Percentiles rank a stretch among this genome's conserved stretches.
Evolutionary conservation across 352 stramenopile genomes (phyloP).

Genomic region (Phytophthora sp.): DNA sequence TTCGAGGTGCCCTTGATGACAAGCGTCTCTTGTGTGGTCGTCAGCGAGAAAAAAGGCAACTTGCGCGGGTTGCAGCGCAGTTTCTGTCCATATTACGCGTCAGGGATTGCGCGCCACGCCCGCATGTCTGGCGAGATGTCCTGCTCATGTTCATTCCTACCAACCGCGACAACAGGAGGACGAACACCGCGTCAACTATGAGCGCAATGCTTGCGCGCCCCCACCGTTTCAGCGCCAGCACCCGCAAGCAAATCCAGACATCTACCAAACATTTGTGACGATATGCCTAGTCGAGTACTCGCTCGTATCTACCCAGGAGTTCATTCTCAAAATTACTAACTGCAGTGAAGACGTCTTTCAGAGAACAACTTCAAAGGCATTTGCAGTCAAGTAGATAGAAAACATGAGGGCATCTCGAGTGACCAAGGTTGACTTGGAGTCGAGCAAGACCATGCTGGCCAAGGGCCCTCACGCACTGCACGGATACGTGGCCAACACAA

Average conservation of each 20-base stretch:
- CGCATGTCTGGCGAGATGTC: not conserved
- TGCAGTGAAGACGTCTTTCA: not conserved
- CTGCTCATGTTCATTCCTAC: not conserved
- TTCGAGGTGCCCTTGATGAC: no score
- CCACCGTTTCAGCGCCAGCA: no score
- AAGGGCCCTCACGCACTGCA: constrained; percentile 31
- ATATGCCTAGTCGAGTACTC: not conserved
- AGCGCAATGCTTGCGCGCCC: not conserved
- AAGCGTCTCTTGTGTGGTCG: no score
- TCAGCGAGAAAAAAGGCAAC: not conserved
- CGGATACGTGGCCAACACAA: constrained; percentile 27
- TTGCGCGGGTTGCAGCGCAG: not conserved
- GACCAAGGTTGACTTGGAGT: constrained; percentile 12
- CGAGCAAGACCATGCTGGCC: constrained; percentile 28
- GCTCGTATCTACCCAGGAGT: no score
- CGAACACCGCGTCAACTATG: constrained; percentile 1
- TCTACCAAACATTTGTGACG: not conserved
- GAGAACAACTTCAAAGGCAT: not conserved
- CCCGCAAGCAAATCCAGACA: not conserved
- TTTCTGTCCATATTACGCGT: constrained; percentile 6
- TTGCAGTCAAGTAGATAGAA: not conserved
- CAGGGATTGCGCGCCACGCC: not conserved
- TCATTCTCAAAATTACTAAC: constrained; percentile 6
- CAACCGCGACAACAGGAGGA: not conserved
- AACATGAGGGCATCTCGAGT: not conserved